A percentile compares a stretch with the other conserved stretches of the same genome.
phyloP scores from a whole-genome alignment of 2,329 filamentous ascomycete species.

The Alternaria sp. region DNA sequence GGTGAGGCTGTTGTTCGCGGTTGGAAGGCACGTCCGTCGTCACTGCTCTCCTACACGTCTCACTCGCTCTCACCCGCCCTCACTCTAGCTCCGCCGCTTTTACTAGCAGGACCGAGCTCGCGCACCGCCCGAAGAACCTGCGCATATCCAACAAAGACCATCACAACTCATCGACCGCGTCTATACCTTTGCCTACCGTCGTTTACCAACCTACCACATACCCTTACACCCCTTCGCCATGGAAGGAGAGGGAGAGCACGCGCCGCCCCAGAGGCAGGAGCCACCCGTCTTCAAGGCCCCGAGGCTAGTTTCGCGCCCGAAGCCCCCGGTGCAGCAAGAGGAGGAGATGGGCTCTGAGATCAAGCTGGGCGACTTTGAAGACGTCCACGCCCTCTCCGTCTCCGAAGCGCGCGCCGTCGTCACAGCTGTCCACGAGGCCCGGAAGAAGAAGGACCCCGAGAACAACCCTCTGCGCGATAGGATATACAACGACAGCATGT shows the following conservation, averaged over 20 bases:
- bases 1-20: neutral
- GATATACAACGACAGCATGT: constrained; percentile 64
- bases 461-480: constrained; percentile 78
- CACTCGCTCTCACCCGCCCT: neutral
- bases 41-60: neutral
- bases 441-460: constrained; percentile 68
- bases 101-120: neutral
- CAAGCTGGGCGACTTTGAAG: constrained; percentile 90
- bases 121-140: neutral
- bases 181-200: neutral
- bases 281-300: constrained; percentile 40
- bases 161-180: neutral
- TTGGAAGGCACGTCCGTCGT: neutral
- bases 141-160: constrained; percentile 4
- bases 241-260: constrained; percentile 38
- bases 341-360: constrained; percentile 85
- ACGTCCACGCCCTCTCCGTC: constrained; percentile 88
- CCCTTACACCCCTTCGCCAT: constrained; percentile 21
- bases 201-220: neutral
- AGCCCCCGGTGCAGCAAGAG: constrained; percentile 74
- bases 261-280: constrained; percentile 19
- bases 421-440: constrained; percentile 83
- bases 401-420: constrained; percentile 93
- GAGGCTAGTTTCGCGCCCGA: constrained; percentile 48
- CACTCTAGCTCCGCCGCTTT: neutral